Conservation (phyloP, 2,329 filamentous ascomycete species). For the Trichoderma atroviride region DNA sequence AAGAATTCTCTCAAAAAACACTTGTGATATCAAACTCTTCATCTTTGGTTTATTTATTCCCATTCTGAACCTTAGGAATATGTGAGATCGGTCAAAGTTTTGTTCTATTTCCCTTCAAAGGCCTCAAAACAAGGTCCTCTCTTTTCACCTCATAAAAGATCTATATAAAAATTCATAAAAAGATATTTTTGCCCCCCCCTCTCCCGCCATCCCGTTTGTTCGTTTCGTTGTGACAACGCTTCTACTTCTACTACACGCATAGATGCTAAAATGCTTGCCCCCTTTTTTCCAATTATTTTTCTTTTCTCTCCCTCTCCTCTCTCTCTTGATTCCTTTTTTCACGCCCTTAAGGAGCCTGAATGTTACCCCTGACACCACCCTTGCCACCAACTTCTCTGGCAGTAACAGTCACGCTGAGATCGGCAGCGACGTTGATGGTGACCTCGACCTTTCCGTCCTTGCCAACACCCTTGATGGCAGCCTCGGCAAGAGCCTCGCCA, state of each 20-base stretch:
- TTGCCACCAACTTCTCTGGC: conserved; percentile 85
- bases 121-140: background rate
- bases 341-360: conserved; percentile 37
- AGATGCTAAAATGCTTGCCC: background rate
- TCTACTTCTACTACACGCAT: conserved; percentile 13
- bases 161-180: conserved; percentile 13
- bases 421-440: conserved; percentile 81
- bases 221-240: background rate
- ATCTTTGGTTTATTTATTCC: background rate
- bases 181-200: background rate
- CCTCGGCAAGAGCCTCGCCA: conserved; percentile 79
- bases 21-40: background rate
- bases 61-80: background rate
- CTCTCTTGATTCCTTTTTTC: background rate
- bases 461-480: conserved; percentile 80
- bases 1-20: background rate
- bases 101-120: conserved; percentile 1
- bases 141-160: conserved; percentile 14
- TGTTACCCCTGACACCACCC: conserved; percentile 72
- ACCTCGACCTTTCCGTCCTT: conserved; percentile 91
- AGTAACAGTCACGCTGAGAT: conserved; percentile 78
- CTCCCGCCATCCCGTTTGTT: background rate
- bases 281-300: background rate
- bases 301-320: background rate
- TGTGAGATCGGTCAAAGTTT: background rate